These are phyloP conservation scores for Alternaria infectoria DNA, from an alignment of 2,329 filamentous ascomycete genomes.

Conservation along the genomic window DNA sequence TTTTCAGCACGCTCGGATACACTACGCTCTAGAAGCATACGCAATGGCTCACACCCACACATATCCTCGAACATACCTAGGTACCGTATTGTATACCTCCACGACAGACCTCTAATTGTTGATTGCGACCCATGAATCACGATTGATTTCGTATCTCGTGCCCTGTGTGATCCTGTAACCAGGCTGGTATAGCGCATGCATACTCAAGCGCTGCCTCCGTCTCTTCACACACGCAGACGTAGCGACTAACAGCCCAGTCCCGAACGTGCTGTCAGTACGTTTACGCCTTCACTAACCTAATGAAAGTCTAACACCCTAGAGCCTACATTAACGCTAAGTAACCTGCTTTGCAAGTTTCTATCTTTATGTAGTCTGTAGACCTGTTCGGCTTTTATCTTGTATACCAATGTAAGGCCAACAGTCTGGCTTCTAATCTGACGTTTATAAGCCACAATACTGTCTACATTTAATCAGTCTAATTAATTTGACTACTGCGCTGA, in stretches of 20 bases:
- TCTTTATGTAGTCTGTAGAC: background rate
- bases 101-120: background rate
- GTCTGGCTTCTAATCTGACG: background rate
- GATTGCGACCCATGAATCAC: background rate
- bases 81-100: background rate
- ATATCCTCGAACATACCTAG: background rate
- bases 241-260: background rate
- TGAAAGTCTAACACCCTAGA: background rate
- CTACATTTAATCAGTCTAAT: background rate
- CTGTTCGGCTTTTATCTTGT: background rate
- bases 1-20: background rate
- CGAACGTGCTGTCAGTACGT: background rate
- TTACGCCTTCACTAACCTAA: background rate
- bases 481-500: background rate
- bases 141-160: background rate
- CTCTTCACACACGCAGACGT: background rate
- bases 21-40: background rate
- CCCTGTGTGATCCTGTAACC: background rate
- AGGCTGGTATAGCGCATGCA: background rate
- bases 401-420: background rate
- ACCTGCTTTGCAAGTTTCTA: background rate
- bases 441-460: background rate
- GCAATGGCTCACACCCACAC: background rate
- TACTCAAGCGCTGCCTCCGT: background rate
- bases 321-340: background rate